Evolutionary conservation across 768 basidiomycete species (phyloP).

Genomic region (Clitopilus passeckerianus): DNA sequence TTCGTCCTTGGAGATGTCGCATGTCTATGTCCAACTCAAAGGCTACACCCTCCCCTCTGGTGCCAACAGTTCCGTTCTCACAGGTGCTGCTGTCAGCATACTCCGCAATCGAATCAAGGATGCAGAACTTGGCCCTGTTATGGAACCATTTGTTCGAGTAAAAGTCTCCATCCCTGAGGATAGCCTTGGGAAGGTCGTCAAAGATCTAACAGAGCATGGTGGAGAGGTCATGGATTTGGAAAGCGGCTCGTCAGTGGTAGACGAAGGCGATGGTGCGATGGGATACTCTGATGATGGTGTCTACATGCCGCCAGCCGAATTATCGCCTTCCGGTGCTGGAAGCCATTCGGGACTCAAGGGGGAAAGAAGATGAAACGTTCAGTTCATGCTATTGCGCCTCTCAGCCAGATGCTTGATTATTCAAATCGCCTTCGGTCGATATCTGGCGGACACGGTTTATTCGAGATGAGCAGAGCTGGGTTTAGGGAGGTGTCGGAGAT

Average conservation of each 20-base stretch:
- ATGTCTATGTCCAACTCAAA: slow-evolving; percentile 52
- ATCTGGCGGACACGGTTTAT: slow-evolving; percentile 76
- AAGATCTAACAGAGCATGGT: slow-evolving; percentile 78
- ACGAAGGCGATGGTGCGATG: slow-evolving; percentile 31
- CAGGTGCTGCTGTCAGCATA: slow-evolving; percentile 61
- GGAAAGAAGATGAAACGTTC: slow-evolving; percentile 50
- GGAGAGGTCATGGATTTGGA: slow-evolving; percentile 75
- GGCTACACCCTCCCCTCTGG: slow-evolving; percentile 36
- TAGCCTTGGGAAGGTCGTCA: slow-evolving; percentile 70
- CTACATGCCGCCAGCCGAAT: slow-evolving; percentile 69
- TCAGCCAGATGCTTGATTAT: slow-evolving; percentile 81
- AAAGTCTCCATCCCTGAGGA: slow-evolving; percentile 66
- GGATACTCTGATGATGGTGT: slow-evolving; percentile 57
- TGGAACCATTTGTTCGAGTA: slow-evolving; percentile 74
- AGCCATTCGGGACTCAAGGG: slow-evolving; percentile 18
- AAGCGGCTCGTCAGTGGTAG: slow-evolving; percentile 30
- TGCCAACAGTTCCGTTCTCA: slow-evolving; percentile 45
- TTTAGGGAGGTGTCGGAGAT: slow-evolving; percentile 62
- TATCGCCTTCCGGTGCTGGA: slow-evolving; percentile 63
- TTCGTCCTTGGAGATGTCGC: slow-evolving; percentile 66
- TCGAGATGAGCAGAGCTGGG: slow-evolving; percentile 77
- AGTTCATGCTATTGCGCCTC: slow-evolving; percentile 68
- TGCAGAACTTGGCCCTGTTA: slow-evolving; percentile 65
- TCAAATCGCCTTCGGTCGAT: slow-evolving; percentile 73
- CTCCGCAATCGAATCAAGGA: slow-evolving; percentile 57